A percentile compares a stretch with the other conserved stretches of the same genome.
Evolutionary conservation across 208 protist species (phyloP).

Genomic region (Trypanosoma mega): DNA sequence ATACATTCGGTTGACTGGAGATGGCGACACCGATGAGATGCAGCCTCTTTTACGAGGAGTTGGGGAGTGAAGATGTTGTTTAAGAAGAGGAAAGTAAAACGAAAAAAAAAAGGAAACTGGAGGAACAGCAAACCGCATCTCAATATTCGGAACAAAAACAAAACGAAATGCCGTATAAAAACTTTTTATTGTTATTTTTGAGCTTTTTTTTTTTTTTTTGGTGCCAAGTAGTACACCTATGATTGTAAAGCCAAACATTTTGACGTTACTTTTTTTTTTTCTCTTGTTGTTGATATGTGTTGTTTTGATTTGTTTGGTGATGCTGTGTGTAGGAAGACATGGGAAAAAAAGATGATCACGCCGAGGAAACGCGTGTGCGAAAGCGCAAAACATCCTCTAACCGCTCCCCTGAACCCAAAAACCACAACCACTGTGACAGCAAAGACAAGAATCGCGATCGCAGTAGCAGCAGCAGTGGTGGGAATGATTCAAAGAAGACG

Average conservation of each 20-base stretch:
- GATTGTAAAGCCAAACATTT: too few relatives aligned
- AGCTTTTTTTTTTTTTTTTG: slow-evolving; percentile 1
- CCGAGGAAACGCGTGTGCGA: background rate
- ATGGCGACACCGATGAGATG: background rate
- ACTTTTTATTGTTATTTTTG: background rate
- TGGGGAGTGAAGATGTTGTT: background rate
- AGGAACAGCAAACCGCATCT: background rate
- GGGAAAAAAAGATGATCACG: background rate
- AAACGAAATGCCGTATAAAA: background rate
- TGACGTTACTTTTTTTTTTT: background rate
- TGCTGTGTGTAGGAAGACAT: slow-evolving; percentile 4
- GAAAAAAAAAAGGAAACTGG: background rate
- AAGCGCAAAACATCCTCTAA: background rate
- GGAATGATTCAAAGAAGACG: too few relatives aligned
- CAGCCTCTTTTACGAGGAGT: slow-evolving; percentile 11
- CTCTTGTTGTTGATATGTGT: background rate
- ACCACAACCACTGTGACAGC: background rate
- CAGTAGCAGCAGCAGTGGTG: background rate
- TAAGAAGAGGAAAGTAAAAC: background rate
- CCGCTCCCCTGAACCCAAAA: background rate
- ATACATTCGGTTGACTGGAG: slow-evolving; percentile 14
- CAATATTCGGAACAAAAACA: background rate
- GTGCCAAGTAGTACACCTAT: too few relatives aligned
- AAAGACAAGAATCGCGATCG: background rate
- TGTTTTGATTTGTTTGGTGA: too few relatives aligned